phyloP scores from a whole-genome alignment of 1,139 yeast species.

The Eremothecium gossypii region DNA sequence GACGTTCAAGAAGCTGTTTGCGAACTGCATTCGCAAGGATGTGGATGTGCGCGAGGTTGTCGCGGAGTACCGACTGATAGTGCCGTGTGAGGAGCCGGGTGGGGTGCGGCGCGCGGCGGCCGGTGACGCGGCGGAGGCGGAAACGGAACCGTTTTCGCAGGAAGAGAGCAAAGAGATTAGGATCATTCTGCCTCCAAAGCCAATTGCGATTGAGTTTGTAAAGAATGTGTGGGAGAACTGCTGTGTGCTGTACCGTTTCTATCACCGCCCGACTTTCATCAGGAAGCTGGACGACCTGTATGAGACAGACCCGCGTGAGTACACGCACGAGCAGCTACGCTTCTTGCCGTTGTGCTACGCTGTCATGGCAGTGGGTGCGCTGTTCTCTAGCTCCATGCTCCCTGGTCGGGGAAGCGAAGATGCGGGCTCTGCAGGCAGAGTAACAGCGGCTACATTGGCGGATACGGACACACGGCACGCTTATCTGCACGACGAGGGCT shows the following conservation, averaged over 20 bases:
- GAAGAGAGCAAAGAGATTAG: slow-evolving; percentile 42
- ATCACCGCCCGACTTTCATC: slow-evolving; percentile 76
- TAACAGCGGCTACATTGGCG: not conserved
- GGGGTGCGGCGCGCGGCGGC: slow-evolving; percentile 14
- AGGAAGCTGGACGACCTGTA: slow-evolving; percentile 51
- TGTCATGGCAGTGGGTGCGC: slow-evolving; percentile 67
- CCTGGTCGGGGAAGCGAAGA: slow-evolving; percentile 28
- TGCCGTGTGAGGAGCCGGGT: slow-evolving; percentile 8
- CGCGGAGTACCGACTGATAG: slow-evolving; percentile 20
- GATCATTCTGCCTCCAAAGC: slow-evolving; percentile 69
- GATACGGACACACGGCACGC: slow-evolving; percentile 24
- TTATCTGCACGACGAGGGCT: slow-evolving; percentile 69
- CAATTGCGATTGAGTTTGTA: slow-evolving; percentile 62
- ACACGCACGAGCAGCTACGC: slow-evolving; percentile 60
- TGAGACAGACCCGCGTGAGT: slow-evolving; percentile 56
- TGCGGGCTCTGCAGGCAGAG: slow-evolving; percentile 39
- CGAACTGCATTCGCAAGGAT: slow-evolving; percentile 14
- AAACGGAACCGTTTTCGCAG: slow-evolving; percentile 35
- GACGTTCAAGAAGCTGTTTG: slow-evolving; percentile 21
- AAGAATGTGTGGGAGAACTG: slow-evolving; percentile 83
- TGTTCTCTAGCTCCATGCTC: slow-evolving; percentile 41
- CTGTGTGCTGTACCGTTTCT: slow-evolving; percentile 76
- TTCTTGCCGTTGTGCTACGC: slow-evolving; percentile 68
- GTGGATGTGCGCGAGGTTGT: slow-evolving; percentile 16
- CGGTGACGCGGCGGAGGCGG: slow-evolving; percentile 13